phyloP scores from a whole-genome alignment of 768 basidiomycete genomes.

The Lentinus tigrinus region DNA sequence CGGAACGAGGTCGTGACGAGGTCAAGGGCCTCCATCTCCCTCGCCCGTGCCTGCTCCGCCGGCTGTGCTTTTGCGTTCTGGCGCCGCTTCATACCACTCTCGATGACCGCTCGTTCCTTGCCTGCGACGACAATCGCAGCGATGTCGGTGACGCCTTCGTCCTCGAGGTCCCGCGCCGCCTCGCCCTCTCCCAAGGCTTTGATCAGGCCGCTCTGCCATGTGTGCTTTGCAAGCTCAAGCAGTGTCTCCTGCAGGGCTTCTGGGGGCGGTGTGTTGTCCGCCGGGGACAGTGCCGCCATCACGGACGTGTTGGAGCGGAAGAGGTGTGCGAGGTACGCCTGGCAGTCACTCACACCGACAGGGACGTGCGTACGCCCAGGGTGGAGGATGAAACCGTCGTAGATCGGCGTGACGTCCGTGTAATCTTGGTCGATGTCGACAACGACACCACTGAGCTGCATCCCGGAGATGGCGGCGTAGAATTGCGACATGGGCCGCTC shows the following conservation, averaged over 20 bases:
- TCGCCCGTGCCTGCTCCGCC: slow-evolving; percentile 76
- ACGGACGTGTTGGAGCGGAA: slow-evolving; percentile 68
- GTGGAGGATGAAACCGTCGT: slow-evolving; percentile 66
- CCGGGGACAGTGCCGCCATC: slow-evolving; percentile 55
- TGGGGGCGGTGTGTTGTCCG: slow-evolving; percentile 43
- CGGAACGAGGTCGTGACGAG: slow-evolving; percentile 75
- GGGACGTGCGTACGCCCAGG: slow-evolving; percentile 53
- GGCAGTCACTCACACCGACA: slow-evolving; percentile 71
- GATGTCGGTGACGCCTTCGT: slow-evolving; percentile 83
- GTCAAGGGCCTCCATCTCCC: slow-evolving; percentile 82
- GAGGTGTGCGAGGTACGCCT: slow-evolving; percentile 72
- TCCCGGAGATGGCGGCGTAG: slow-evolving; percentile 52
- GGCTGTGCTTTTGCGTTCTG: slow-evolving; percentile 69
- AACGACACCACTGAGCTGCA: slow-evolving; percentile 65
- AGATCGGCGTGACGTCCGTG: slow-evolving; percentile 77
- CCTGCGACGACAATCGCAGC: slow-evolving; percentile 88
- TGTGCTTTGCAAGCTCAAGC: slow-evolving; percentile 60
- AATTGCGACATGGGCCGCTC: slow-evolving; percentile 85
- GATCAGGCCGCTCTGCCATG: slow-evolving; percentile 64
- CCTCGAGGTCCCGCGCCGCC: slow-evolving; percentile 28
- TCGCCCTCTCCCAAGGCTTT: slow-evolving; percentile 77
- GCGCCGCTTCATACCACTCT: slow-evolving; percentile 79
- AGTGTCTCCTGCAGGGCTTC: slow-evolving; percentile 51
- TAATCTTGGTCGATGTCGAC: slow-evolving; percentile 78
- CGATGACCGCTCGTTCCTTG: slow-evolving; percentile 88